Base-by-base conservation (phyloP, 1,139 yeast genomes). In the Kurtzmaniella quercitrusa region DNA sequence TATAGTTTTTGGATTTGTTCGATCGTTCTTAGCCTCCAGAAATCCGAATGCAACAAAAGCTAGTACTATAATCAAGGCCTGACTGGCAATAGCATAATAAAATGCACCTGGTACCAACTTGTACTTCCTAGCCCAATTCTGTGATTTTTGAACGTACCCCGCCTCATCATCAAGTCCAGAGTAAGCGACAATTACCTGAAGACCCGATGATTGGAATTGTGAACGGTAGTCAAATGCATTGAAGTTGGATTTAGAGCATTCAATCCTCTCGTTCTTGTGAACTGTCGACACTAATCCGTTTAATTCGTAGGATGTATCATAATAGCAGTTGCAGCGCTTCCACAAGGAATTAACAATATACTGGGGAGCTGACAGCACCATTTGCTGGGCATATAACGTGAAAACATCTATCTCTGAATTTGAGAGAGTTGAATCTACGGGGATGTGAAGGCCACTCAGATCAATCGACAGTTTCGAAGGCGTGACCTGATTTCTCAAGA, bases 291-390 rank as follows among this genome's bases (percentile, higher is more conserved):
- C 19, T 44, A 42, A 15, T 62, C 19, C 21, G 5, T 16, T 32
- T 18, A 4, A 34, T 11, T 42, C 39, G 20, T 52, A 42, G 3
- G 66, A 57, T 14, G 54, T 50, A 38, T 59, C 59, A 53, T 73
- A 76, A 41, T 60, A 58, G 2, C 80, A 77, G 38, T 59, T 63
- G 53, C 84, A 80, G 68, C 77, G 76, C 39, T 59, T 56, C 65
- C 71, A 65, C 12, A 75, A 45, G 2, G 74, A 66, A 0, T 76
- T 62, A 6, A 64, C 49, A 9, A 77, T 65, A 47, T 63, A 70
- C 51, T 79, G 82, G 0, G 84, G 83, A 0, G 81, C 76, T 26
- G 57, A 51, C 5, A 64, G 61, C n/a, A 78, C 79, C 50, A 76
- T 74, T 3, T 60, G 59, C 43, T 66, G 63, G 2, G 81, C 75